phyloP scores from a whole-genome alignment of 2,329 filamentous ascomycete species.

The Metarhizium humberi region DNA sequence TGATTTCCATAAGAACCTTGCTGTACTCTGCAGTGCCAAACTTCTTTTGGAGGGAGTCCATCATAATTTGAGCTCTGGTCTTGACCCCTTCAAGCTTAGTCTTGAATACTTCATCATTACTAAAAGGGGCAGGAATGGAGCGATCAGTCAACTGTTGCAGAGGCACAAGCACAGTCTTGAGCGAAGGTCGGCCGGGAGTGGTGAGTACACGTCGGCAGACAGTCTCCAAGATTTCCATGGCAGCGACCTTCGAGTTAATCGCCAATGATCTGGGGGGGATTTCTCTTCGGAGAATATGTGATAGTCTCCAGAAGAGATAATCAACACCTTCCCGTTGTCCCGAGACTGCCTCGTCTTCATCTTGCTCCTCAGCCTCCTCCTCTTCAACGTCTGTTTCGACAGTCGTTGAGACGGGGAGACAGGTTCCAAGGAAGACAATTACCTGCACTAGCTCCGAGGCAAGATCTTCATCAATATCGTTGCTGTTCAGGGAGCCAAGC shows the following conservation, averaged over 20 bases:
- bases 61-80: conserved; percentile 62
- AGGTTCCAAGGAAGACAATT: conserved; percentile 67
- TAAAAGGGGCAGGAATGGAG: conserved; percentile 61
- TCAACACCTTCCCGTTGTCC: conserved; percentile 40
- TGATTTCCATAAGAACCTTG: conserved; percentile 60
- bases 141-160: conserved; percentile 80
- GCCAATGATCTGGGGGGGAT: conserved; percentile 52
- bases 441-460: conserved; percentile 73
- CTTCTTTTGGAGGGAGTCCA: conserved; percentile 77
- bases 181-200: conserved; percentile 48
- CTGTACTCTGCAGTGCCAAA: conserved; percentile 75
- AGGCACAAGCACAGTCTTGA: conserved; percentile 49
- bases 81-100: conserved; percentile 61
- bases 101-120: conserved; percentile 61
- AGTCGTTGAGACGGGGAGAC: conserved; percentile 28
- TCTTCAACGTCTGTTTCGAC: conserved; percentile 32
- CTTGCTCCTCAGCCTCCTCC: conserved; percentile 33
- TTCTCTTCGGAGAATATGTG: conserved; percentile 70
- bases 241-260: conserved; percentile 65
- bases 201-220: conserved; percentile 54
- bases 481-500: conserved; percentile 48
- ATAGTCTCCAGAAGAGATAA: conserved; percentile 71
- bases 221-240: conserved; percentile 64
- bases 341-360: conserved; percentile 24
- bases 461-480: conserved; percentile 61